Conservation (phyloP, 371 early-diverging fungal genomes). For the Haplosporangium sp. region DNA sequence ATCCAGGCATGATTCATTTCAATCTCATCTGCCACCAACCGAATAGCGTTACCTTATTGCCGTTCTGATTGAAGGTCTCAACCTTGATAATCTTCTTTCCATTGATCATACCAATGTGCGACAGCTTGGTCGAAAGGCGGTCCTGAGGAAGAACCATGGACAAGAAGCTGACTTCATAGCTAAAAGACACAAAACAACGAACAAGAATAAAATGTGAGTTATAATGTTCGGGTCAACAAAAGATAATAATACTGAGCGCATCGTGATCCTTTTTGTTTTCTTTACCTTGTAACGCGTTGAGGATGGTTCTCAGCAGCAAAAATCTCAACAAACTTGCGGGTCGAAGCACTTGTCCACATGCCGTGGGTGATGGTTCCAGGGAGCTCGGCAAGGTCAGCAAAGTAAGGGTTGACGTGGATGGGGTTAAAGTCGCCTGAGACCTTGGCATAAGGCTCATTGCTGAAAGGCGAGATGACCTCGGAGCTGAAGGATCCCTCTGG, state of each 20-base stretch:
- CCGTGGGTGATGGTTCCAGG: conserved; percentile 98
- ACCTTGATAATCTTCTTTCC: conserved; percentile 96
- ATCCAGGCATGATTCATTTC: too few species aligned
- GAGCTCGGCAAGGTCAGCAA: conserved; percentile 91
- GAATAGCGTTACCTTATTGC: conserved; percentile 76
- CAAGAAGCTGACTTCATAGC: conserved; percentile 83
- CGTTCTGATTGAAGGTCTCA: conserved; percentile 90
- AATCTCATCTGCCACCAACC: too few species aligned
- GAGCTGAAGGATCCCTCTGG: conserved; percentile 88
- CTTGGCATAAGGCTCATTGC: conserved; percentile 90
- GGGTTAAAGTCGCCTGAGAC: conserved; percentile 95
- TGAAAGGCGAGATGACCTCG: conserved; percentile 80
- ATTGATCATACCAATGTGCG: conserved; percentile 96
- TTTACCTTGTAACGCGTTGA: conserved; percentile 75
- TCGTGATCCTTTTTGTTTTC: too few species aligned
- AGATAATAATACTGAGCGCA: not conserved
- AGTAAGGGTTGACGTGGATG: conserved; percentile 96
- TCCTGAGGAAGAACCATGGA: conserved; percentile 93
- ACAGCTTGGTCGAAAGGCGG: conserved; percentile 87
- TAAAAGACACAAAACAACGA: conserved; percentile 12
- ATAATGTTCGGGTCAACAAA: not conserved
- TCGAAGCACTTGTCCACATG: conserved; percentile 97
- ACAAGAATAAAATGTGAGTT: not conserved
- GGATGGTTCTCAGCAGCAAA: conserved; percentile 96
- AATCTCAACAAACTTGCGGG: conserved; percentile 95